Percentiles rank a stretch among this genome's conserved stretches.
Evolutionary conservation across 2,329 filamentous ascomycete species (phyloP).

Genomic region (Camillea tinctor): DNA sequence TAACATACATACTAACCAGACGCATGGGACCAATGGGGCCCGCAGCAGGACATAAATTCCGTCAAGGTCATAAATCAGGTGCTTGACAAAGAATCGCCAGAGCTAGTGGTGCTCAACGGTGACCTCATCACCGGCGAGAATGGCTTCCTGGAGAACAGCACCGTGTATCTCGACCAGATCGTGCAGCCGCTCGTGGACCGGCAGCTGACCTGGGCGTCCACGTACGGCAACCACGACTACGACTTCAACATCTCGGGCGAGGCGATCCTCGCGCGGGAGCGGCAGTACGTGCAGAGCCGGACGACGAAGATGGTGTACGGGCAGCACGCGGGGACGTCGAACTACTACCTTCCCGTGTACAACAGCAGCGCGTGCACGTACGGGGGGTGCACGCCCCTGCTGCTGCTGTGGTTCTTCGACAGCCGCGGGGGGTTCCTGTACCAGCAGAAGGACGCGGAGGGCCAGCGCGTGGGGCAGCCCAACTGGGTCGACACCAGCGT

Average conservation of each 20-base stretch:
- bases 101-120: slow-evolving; percentile 68
- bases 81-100: slow-evolving; percentile 54
- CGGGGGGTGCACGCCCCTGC: slow-evolving; percentile 35
- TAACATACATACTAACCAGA: slow-evolving; percentile 29
- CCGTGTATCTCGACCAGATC: slow-evolving; percentile 57
- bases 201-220: slow-evolving; percentile 61
- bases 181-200: slow-evolving; percentile 56
- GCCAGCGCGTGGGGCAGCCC: slow-evolving; percentile 35
- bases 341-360: slow-evolving; percentile 49
- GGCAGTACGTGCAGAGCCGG: slow-evolving; percentile 36
- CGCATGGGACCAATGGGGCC: slow-evolving; percentile 45
- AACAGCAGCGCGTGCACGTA: slow-evolving; percentile 32
- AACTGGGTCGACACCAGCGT: slow-evolving; percentile 47
- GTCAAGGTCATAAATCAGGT: slow-evolving; percentile 56
- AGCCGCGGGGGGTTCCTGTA: slow-evolving; percentile 57
- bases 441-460: slow-evolving; percentile 34
- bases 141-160: slow-evolving; percentile 53
- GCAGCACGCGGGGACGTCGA: slow-evolving; percentile 40
- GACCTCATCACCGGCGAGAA: slow-evolving; percentile 71
- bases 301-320: slow-evolving; percentile 41
- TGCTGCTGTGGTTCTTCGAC: slow-evolving; percentile 73
- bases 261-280: slow-evolving; percentile 43
- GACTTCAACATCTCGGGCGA: slow-evolving; percentile 54
- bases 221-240: slow-evolving; percentile 71
- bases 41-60: slow-evolving; percentile 56